A percentile compares a stretch with the other conserved stretches of the same genome.
phyloP scores from a whole-genome alignment of 2,329 filamentous ascomycete species.

The Shiraia sp. region DNA sequence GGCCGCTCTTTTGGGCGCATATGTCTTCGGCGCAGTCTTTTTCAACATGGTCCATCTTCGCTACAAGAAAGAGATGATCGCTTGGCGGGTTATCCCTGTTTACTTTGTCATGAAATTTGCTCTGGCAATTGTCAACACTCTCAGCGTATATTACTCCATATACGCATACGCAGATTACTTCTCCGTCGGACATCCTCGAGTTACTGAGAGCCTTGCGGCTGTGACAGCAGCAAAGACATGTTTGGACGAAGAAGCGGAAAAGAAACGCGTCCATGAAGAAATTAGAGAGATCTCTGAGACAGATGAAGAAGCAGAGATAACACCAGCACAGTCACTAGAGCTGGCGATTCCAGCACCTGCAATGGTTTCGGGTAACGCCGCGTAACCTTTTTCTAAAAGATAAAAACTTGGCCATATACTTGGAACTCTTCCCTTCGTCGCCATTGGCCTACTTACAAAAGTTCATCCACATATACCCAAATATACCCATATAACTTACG shows the following conservation, averaged over 20 bases:
- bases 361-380: no score
- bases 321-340: no score
- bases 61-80: slow-evolving; percentile 49
- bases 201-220: slow-evolving; percentile 47
- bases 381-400: no score
- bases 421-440: no score
- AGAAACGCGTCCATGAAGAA: no score
- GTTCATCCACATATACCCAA: no score
- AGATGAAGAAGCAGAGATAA: no score
- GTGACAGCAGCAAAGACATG: slow-evolving; percentile 45
- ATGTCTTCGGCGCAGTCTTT: slow-evolving; percentile 49
- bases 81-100: slow-evolving; percentile 41
- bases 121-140: slow-evolving; percentile 51
- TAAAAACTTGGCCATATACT: no score
- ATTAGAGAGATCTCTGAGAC: no score
- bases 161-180: slow-evolving; percentile 54
- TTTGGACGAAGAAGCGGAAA: slow-evolving; percentile 20
- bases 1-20: slow-evolving; percentile 47
- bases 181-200: slow-evolving; percentile 52
- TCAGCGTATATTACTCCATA: slow-evolving; percentile 41
- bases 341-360: no score
- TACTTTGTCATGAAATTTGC: slow-evolving; percentile 55
- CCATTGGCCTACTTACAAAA: no score
- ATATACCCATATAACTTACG: no score
- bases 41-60: slow-evolving; percentile 57